Base-by-base conservation (phyloP, 1,139 yeast species). In the Sugiyamaella neomexicana region DNA sequence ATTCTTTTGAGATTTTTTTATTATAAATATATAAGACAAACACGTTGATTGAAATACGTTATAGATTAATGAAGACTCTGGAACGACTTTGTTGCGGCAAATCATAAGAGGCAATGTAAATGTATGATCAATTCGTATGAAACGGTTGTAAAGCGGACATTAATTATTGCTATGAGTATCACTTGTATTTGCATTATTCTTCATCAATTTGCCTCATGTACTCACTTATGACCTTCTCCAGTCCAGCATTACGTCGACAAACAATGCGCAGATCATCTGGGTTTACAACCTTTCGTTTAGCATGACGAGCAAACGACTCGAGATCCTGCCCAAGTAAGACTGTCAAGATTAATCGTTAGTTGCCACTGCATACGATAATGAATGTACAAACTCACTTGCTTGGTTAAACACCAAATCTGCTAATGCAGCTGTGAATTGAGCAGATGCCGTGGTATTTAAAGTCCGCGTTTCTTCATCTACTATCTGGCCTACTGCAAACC, bases 321-420 rank as follows among this genome's bases (percentile, higher is more conserved):
- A 66, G 54, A 49, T 66, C 69, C 10, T 55, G 53, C 13, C 68
- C 68, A 12, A 65, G 58, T 1, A 62, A 55, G 6, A 64, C 66
- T 58, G 16, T 17, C 10, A 12, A 29, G n/a, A 29, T 20, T 20
- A 20, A 20, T 17, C 12, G 46, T 38, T 34, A 37, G 25, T 20
- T 15, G 9, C 43, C 32, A 36, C 20, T 45, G 10, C 5, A n/a
- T 27, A 25, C 29, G n/a, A 25, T 7, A 12, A 9, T 3, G n/a
- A 3, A 29, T 29, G 34, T 39, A 29, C 29, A 5, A 20, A 54
- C 63, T 12, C 57, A 66, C 69, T 58, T 20, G 67, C 63, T 53
- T 68, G 71, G 16, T 63, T 60, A 49, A 64, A 68, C 9, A 68
- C 70, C 23, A 68, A 58, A 36, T 69, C 69, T 1, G 72, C 65